Conservation (phyloP, 2,329 filamentous ascomycete species). For the Cytospora chrysosperma region DNA sequence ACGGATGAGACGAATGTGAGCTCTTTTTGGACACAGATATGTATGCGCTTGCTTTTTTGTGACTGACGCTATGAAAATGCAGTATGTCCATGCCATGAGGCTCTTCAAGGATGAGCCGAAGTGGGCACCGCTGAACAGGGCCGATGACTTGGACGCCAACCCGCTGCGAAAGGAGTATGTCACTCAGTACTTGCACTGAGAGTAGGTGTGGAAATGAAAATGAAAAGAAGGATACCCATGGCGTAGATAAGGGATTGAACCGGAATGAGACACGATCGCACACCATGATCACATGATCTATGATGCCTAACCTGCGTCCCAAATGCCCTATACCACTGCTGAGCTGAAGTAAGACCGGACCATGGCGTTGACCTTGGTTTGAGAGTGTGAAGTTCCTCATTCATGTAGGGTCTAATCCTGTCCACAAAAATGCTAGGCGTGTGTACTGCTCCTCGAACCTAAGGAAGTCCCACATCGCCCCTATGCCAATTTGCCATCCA, state of each 20-base stretch:
- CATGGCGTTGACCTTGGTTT: not conserved
- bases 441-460: not conserved
- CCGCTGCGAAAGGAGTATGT: slow-evolving; percentile 77
- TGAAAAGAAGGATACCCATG: not conserved
- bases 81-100: slow-evolving; percentile 96
- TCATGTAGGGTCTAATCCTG: slow-evolving; percentile 6
- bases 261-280: not conserved
- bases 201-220: not conserved
- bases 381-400: not conserved
- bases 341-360: not conserved
- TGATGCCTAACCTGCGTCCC: not conserved
- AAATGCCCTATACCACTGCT: not conserved
- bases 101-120: slow-evolving; percentile 98
- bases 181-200: slow-evolving; percentile 40
- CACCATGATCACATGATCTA: not conserved
- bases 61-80: slow-evolving; percentile 16
- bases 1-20: slow-evolving; percentile 87
- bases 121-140: slow-evolving; percentile 91
- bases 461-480: not conserved
- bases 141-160: slow-evolving; percentile 74
- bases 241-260: not conserved
- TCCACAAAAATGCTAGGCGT: not conserved
- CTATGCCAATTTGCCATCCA: not conserved
- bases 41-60: not conserved
- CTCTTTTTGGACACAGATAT: slow-evolving; percentile 29